Base-by-base conservation (phyloP, 768 basidiomycete genomes). In the Podaxis sp. region DNA sequence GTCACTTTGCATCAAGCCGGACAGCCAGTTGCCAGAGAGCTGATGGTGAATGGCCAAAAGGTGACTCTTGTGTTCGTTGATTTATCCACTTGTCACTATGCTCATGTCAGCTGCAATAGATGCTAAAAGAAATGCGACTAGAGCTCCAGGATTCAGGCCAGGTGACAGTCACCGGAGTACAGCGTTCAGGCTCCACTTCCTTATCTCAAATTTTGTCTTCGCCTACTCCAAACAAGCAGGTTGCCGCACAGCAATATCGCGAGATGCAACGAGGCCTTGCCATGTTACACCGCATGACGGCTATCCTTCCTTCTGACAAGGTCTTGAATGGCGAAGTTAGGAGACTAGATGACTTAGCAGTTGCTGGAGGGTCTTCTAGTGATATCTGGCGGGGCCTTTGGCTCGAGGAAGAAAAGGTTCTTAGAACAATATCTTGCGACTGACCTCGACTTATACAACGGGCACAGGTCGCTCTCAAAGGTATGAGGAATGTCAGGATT, bases 301-400 rank as follows among this genome's bases (percentile, higher is more conserved):
- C 83, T 1, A 79, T 86, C 37, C 80, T 81, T 10, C 87, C 86
- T 1, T 75, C 78, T 13, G 75, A 85, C 37, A 84, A 82, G 54
- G 67, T 78, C 15, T 68, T 87, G 46, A 75, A 86, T 44, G 81
- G 82, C 22, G 84, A 87, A 68, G 76, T 87, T 2, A 74, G 68
- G 52, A 80, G 74, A 61, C 59, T 58, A 0, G 68, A 75, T 13
- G 77, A 80, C 17, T 56, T 74, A 17, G 69, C 84, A 4, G 68
- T 82, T 46, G 80, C 80, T 20, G 81, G 82, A 51, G 85, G 87
- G 28, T 75, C 76, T n/a, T 83, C 83, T 64, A 84, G 82, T 67
- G 80, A 85, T 58, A 77, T 87, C 40, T 86, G 77, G 73, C 68
- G 77, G 58, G 87, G 85, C n/a, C 73, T 67, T 36, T 87, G 86